Evolutionary conservation across 108 stramenopile genomes (phyloP).

Genomic region (Bacterosira constricta): DNA sequence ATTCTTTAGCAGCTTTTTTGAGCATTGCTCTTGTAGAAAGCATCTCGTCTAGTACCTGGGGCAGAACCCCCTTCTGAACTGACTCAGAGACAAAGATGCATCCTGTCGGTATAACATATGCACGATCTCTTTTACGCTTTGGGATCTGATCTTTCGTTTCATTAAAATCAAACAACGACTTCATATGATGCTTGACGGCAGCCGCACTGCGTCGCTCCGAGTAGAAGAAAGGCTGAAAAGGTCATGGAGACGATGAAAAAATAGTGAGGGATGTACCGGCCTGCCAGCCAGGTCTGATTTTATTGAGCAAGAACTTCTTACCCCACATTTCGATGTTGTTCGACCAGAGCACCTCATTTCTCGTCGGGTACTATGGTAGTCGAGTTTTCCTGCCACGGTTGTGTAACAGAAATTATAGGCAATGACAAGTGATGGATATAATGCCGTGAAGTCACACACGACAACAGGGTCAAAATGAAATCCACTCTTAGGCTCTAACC

Average conservation of each 20-base stretch:
- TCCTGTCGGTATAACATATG: constrained; percentile 90
- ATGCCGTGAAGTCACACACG: constrained; percentile 95
- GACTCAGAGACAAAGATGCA: constrained; percentile 85
- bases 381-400: constrained; percentile 84
- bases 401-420: constrained; percentile 98
- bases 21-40: constrained; percentile 95
- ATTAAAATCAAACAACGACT: constrained; percentile 43
- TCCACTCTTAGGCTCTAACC: constrained; percentile 90
- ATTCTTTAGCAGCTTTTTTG: constrained; percentile 92
- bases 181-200: constrained; percentile 76
- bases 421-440: constrained; percentile 98
- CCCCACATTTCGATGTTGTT: constrained; percentile 35
- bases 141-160: neutral
- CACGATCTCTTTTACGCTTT: constrained; percentile 50
- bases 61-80: constrained; percentile 92
- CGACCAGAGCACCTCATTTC: constrained; percentile 61
- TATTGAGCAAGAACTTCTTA: too few relatives aligned
- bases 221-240: constrained; percentile 77
- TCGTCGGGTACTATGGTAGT: constrained; percentile 81
- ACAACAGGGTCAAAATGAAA: constrained; percentile 94
- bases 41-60: constrained; percentile 96
- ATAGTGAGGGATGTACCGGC: too few relatives aligned
- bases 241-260: too few relatives aligned
- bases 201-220: constrained; percentile 73
- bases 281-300: too few relatives aligned